These are phyloP conservation scores for Dioscorea zingiberensis DNA, from an alignment of 106 monocot species.

Conservation along the genomic window DNA sequence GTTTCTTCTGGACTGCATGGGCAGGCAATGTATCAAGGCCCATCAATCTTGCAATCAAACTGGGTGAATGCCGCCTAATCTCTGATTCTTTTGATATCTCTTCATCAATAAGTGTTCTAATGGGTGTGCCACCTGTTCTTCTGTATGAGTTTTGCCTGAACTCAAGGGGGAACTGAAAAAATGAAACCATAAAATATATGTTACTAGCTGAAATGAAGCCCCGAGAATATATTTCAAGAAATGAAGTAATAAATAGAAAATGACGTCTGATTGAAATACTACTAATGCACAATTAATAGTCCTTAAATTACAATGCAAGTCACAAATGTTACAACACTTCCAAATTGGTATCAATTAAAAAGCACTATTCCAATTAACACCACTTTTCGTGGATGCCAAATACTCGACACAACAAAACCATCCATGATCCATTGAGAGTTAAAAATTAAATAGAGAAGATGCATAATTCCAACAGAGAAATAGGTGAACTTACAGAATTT, in stretches of 20 bases:
- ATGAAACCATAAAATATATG: background rate
- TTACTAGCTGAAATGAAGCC: background rate
- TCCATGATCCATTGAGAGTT: too few species aligned
- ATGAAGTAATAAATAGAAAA: too few species aligned
- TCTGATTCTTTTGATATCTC: slow-evolving; percentile 29
- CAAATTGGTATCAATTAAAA: too few species aligned
- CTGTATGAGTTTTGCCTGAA: slow-evolving; percentile 8
- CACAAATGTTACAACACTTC: too few species aligned
- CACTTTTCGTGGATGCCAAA: too few species aligned
- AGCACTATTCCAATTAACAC: too few species aligned
- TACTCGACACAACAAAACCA: too few species aligned
- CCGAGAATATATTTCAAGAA: too few species aligned
- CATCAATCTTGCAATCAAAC: slow-evolving; percentile 37
- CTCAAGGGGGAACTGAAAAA: slow-evolving; percentile 5
- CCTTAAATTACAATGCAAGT: too few species aligned
- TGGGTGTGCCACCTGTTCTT: slow-evolving; percentile 12
- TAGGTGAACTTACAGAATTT: slow-evolving; percentile 5
- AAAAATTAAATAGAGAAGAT: too few species aligned
- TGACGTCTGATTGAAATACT: too few species aligned
- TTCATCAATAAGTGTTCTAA: slow-evolving; percentile 22
- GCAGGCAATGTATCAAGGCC: slow-evolving; percentile 51
- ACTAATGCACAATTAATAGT: too few species aligned
- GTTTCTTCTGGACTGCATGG: slow-evolving; percentile 11
- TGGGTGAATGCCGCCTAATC: slow-evolving; percentile 12
- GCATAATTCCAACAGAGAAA: background rate